Conservation (phyloP, 306 rosid species). For the Prunus kanzakura region DNA sequence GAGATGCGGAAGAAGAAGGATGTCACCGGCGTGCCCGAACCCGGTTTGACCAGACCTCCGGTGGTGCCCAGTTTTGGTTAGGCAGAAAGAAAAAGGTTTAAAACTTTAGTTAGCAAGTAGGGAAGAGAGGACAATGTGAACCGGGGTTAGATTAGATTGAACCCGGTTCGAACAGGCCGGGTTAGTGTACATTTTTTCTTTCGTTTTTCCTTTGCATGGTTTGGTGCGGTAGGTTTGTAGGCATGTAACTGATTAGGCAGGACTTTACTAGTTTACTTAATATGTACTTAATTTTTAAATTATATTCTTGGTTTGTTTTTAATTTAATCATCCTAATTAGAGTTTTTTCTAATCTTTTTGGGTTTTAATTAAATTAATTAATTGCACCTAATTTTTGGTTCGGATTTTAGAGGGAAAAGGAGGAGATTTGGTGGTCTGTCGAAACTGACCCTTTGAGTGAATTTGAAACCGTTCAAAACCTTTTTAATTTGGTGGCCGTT, state of each 20-base stretch:
- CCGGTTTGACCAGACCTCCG: conserved; percentile 29
- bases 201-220: conserved; percentile 12
- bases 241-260: conserved; percentile 46
- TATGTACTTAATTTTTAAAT: not conserved
- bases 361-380: not conserved
- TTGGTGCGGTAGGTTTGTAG: conserved; percentile 48
- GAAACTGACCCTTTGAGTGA: not conserved
- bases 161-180: conserved; percentile 44
- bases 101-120: conserved; percentile 5
- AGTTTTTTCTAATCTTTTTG: not conserved
- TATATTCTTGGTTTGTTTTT: not conserved
- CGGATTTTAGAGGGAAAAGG: conserved; percentile 1
- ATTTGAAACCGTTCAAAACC: conserved; percentile 26
- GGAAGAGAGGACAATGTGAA: conserved; percentile 15
- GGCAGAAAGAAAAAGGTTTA: not conserved
- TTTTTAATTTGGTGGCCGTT: conserved; percentile 35
- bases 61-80: conserved; percentile 50
- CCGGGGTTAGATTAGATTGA: conserved; percentile 15
- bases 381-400: not conserved
- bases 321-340: not conserved
- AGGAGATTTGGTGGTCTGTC: conserved; percentile 9
- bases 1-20: conserved; percentile 96
- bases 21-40: conserved; percentile 4
- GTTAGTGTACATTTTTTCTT: conserved; percentile 39
- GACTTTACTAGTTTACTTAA: not conserved